phyloP scores from a whole-genome alignment of 345 rosid species.

The Crucihimalaya himalaica region DNA sequence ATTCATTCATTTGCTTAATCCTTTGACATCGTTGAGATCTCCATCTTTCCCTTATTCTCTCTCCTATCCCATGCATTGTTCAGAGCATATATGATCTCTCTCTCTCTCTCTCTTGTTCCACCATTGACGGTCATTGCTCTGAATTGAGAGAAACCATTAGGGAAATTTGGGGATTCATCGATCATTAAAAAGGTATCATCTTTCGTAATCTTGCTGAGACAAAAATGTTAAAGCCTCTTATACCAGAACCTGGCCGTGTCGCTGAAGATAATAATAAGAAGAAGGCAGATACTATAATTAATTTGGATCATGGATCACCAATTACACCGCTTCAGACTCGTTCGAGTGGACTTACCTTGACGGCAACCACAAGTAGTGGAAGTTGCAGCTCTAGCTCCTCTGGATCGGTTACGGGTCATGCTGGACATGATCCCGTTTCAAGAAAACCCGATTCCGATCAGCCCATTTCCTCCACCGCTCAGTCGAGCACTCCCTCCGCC shows the following conservation, averaged over 20 bases:
- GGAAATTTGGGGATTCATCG: not conserved
- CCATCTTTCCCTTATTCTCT: constrained; percentile 38
- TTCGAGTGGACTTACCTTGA: constrained; percentile 36
- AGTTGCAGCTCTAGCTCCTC: constrained; percentile 79
- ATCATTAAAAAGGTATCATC: constrained; percentile 3
- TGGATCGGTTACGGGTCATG: constrained; percentile 69
- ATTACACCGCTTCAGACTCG: constrained; percentile 78
- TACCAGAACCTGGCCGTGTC: constrained; percentile 38
- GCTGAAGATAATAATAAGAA: constrained; percentile 26
- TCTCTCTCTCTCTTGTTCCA: constrained; percentile 1
- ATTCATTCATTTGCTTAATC: not conserved
- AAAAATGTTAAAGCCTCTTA: constrained; percentile 1
- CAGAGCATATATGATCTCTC: constrained; percentile 1
- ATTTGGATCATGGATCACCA: constrained; percentile 87
- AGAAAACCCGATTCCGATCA: constrained; percentile 45
- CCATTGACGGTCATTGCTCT: constrained; percentile 11
- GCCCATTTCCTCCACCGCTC: not conserved
- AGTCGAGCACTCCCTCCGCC: not conserved
- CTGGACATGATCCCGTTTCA: constrained; percentile 29
- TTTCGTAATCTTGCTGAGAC: not conserved
- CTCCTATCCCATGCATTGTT: constrained; percentile 7
- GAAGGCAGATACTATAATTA: constrained; percentile 77
- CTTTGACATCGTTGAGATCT: constrained; percentile 52
- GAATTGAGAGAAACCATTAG: too few species aligned
- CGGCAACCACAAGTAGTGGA: constrained; percentile 46